Evolutionary conservation across 192 early-diverging fungal species (phyloP).

Genomic region (Backusella australiensis): DNA sequence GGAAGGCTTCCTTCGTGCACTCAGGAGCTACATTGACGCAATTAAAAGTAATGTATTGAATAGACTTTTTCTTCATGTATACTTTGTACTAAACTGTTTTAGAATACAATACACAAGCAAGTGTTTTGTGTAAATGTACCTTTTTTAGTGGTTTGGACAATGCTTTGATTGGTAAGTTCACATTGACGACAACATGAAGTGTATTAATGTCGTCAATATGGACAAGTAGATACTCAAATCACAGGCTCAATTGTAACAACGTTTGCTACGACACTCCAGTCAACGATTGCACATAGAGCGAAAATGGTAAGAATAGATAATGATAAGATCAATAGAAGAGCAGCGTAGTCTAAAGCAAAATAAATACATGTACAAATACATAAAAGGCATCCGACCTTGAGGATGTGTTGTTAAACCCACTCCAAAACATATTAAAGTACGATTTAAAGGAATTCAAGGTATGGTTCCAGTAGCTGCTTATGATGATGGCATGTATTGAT

Average conservation of each 20-base stretch:
- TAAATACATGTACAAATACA: background rate
- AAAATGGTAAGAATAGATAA: conserved; percentile 36
- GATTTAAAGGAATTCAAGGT: conserved; percentile 69
- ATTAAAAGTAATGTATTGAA: conserved; percentile 26
- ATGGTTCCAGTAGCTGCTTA: background rate
- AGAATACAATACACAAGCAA: conserved; percentile 37
- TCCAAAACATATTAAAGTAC: conserved; percentile 55
- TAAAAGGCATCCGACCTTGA: conserved; percentile 52
- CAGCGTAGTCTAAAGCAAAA: background rate
- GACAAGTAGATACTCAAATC: conserved; percentile 12
- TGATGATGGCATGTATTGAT: background rate
- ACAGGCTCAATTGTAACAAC: conserved; percentile 42
- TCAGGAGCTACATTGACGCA: conserved; percentile 38
- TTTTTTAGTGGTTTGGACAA: conserved; percentile 16
- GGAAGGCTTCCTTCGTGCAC: conserved; percentile 33
- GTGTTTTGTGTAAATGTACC: conserved; percentile 24
- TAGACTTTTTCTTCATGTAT: background rate
- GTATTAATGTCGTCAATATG: too few species aligned
- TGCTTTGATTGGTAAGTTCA: conserved; percentile 31
- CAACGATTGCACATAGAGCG: conserved; percentile 42
- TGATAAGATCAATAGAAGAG: background rate
- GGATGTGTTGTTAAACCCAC: conserved; percentile 55
- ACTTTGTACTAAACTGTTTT: background rate
- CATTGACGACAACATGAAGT: background rate
- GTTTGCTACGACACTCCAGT: conserved; percentile 46